These are phyloP conservation scores for Viola pubescens DNA, from an alignment of 441 rosid species.

Conservation along the genomic window DNA sequence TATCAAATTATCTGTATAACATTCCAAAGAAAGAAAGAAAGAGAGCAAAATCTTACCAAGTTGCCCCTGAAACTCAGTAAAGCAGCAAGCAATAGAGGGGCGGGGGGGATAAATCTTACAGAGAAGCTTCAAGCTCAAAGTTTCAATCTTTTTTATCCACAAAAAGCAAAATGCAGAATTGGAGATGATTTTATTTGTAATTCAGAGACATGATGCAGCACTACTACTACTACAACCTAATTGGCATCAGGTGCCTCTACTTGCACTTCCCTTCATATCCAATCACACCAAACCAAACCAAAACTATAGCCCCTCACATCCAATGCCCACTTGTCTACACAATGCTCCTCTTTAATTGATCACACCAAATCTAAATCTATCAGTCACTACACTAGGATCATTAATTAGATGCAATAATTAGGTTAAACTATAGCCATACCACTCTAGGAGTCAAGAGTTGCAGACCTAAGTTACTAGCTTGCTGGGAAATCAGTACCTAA, in stretches of 20 bases:
- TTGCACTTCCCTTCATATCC: slow-evolving; percentile 17
- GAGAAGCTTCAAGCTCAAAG: slow-evolving; percentile 20
- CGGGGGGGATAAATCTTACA: neutral
- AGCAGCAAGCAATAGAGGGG: neutral
- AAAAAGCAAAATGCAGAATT: slow-evolving; percentile 17
- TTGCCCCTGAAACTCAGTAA: neutral
- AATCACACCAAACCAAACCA: slow-evolving; percentile 22
- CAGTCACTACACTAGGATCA: too few species aligned
- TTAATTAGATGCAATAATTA: too few species aligned
- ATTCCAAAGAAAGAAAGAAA: neutral
- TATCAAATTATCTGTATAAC: neutral
- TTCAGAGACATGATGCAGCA: slow-evolving; percentile 11
- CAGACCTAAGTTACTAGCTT: too few species aligned
- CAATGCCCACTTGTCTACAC: slow-evolving; percentile 12
- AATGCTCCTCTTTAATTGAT: slow-evolving; percentile 8
- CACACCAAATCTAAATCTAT: too few species aligned
- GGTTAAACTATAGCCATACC: too few species aligned
- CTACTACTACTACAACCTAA: neutral
- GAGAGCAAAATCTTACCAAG: neutral
- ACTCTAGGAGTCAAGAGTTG: too few species aligned
- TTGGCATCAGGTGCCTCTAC: slow-evolving; percentile 35
- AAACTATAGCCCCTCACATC: slow-evolving; percentile 3
- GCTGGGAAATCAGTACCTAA: too few species aligned
- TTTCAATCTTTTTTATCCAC: slow-evolving; percentile 12
- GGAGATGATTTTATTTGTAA: slow-evolving; percentile 8